Conservation (phyloP, 768 basidiomycete species). For the Trametes maxima region DNA sequence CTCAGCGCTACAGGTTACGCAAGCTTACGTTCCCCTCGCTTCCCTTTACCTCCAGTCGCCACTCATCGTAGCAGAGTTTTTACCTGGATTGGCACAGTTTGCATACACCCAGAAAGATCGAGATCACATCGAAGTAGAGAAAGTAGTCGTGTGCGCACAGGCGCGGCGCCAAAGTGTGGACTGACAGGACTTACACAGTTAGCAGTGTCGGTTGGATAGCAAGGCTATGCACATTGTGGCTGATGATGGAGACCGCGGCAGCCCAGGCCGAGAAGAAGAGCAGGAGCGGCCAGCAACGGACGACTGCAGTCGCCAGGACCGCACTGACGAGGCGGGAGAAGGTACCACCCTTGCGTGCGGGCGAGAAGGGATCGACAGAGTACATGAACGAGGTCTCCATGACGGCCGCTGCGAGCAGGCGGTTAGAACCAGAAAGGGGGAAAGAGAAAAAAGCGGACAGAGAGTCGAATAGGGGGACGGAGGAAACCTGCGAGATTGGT, state of each 20-base stretch:
- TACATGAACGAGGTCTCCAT: constrained; percentile 26
- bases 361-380: constrained; percentile 27
- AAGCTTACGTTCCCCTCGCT: too few species aligned
- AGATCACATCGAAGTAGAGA: neutral
- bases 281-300: constrained; percentile 71
- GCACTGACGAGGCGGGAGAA: constrained; percentile 30
- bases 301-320: constrained; percentile 42
- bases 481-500: neutral
- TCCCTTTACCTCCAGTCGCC: too few species aligned
- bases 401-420: neutral
- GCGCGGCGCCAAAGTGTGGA: neutral
- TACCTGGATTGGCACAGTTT: neutral
- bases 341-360: constrained; percentile 1
- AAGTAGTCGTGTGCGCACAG: neutral
- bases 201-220: constrained; percentile 56
- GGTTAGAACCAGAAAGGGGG: neutral
- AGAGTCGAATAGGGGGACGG: neutral
- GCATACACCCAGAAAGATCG: neutral
- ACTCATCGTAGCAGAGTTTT: too few species aligned
- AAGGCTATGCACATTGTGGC: constrained; percentile 46
- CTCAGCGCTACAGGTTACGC: too few species aligned
- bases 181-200: constrained; percentile 55
- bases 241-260: constrained; percentile 56
- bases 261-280: constrained; percentile 67
- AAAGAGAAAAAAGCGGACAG: constrained; percentile 2